Evolutionary conservation across 192 early-diverging fungal species (phyloP).

Genomic region (Coemansia guatemalensis): DNA sequence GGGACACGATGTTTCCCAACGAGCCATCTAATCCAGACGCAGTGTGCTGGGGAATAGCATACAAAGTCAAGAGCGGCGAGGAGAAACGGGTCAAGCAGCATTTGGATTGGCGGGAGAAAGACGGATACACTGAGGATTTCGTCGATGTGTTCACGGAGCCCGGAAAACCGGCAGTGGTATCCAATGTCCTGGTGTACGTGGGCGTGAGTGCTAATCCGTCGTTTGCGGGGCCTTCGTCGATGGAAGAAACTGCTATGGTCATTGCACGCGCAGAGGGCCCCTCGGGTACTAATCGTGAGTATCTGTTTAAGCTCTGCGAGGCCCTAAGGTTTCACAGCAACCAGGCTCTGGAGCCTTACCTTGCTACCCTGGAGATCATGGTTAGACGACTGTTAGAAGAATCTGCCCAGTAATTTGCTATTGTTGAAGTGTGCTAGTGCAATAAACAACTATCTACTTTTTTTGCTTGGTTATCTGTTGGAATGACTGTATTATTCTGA

Average conservation of each 20-base stretch:
- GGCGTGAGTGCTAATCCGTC: conserved; percentile 72
- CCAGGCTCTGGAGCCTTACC: conserved; percentile 57
- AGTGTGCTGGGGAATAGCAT: conserved; percentile 81
- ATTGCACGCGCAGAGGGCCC: conserved; percentile 67
- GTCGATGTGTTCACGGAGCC: conserved; percentile 59
- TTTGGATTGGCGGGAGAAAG: conserved; percentile 87
- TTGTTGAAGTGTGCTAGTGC: too few species aligned
- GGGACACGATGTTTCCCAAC: conserved; percentile 44
- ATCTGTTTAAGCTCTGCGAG: conserved; percentile 64
- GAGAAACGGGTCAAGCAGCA: conserved; percentile 68
- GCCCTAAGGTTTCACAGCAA: conserved; percentile 58
- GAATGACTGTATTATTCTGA: too few species aligned
- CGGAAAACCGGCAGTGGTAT: conserved; percentile 43
- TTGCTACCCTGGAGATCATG: conserved; percentile 58
- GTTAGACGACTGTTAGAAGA: conserved; percentile 28
- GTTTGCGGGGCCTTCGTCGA: conserved; percentile 69
- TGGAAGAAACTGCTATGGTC: conserved; percentile 62
- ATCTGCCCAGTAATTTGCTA: too few species aligned
- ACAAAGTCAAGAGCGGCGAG: conserved; percentile 66
- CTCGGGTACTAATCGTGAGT: conserved; percentile 70
- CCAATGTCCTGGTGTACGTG: conserved; percentile 76
- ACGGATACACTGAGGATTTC: conserved; percentile 74
- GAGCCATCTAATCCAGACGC: conserved; percentile 25
- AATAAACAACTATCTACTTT: too few species aligned
- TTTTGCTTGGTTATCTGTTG: too few species aligned